Conservation (phyloP, 2,329 filamentous ascomycete genomes). For the Volutella citrinella region DNA sequence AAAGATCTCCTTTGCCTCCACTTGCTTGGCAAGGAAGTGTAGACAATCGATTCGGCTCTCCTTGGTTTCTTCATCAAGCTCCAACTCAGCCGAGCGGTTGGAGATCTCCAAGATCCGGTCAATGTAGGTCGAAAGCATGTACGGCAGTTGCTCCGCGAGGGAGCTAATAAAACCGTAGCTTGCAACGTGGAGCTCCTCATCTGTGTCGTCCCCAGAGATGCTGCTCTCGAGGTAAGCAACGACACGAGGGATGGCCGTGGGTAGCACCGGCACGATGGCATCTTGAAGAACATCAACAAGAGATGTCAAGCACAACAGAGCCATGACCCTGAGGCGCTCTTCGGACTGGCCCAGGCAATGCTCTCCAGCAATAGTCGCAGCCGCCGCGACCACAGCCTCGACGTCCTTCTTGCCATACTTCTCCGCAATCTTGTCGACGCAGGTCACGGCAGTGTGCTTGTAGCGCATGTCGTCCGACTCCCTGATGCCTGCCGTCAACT, state of each 20-base stretch:
- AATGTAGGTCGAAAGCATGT: conserved; percentile 80
- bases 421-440: conserved; percentile 88
- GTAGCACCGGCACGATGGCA: conserved; percentile 79
- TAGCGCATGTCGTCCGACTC: conserved; percentile 70
- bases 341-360: conserved; percentile 75
- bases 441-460: conserved; percentile 82
- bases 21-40: conserved; percentile 69
- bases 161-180: conserved; percentile 76
- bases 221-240: conserved; percentile 69
- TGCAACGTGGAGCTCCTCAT: conserved; percentile 73
- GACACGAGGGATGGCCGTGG: conserved; percentile 68
- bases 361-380: conserved; percentile 71
- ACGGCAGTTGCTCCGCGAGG: conserved; percentile 79
- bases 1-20: conserved; percentile 76
- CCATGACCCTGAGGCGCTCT: conserved; percentile 71
- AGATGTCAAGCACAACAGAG: conserved; percentile 84
- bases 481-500: conserved; percentile 72
- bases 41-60: conserved; percentile 68
- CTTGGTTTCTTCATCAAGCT: conserved; percentile 59
- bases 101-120: conserved; percentile 70
- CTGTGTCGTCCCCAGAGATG: conserved; percentile 48
- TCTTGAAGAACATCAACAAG: conserved; percentile 86
- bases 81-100: conserved; percentile 64
- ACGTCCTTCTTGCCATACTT: conserved; percentile 93
- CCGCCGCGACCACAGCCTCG: conserved; percentile 70